Evolutionary conservation across 345 rosid genomes (phyloP).

Genomic region (Cardamine occulta): DNA sequence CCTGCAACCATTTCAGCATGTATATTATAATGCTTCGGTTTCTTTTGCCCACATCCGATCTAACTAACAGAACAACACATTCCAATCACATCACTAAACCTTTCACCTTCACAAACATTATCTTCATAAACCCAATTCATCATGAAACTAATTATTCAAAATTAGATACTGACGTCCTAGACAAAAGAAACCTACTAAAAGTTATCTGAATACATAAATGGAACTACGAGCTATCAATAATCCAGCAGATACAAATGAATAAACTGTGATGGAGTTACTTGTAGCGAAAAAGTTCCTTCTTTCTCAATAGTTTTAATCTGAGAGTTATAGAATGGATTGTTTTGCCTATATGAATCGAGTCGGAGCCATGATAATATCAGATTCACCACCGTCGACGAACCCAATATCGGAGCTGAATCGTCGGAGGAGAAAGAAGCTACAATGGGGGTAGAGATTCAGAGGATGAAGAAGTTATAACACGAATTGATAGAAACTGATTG

Average conservation of each 20-base stretch:
- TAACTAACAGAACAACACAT: slow-evolving; percentile 56
- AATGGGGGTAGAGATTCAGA: slow-evolving; percentile 17
- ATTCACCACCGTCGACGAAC: slow-evolving; percentile 46
- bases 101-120: slow-evolving; percentile 17
- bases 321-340: slow-evolving; percentile 73
- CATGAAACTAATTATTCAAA: background rate
- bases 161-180: background rate
- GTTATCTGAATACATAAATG: background rate
- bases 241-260: slow-evolving; percentile 7
- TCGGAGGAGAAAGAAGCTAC: slow-evolving; percentile 41
- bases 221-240: slow-evolving; percentile 12
- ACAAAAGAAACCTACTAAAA: no score
- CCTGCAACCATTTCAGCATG: slow-evolving; percentile 57
- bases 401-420: slow-evolving; percentile 51
- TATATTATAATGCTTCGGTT: slow-evolving; percentile 54
- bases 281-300: slow-evolving; percentile 82
- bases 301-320: slow-evolving; percentile 92
- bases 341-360: slow-evolving; percentile 62
- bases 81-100: slow-evolving; percentile 40
- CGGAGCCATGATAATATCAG: slow-evolving; percentile 30
- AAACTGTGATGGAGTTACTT: slow-evolving; percentile 53
- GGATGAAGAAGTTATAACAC: slow-evolving; percentile 19
- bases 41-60: slow-evolving; percentile 96
- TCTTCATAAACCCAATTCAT: slow-evolving; percentile 8
- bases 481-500: slow-evolving; percentile 45